Percentiles rank a stretch among this genome's conserved stretches.
phyloP scores from a whole-genome alignment of 192 early-diverging fungal species.

The Umbelopsis vinacea region DNA sequence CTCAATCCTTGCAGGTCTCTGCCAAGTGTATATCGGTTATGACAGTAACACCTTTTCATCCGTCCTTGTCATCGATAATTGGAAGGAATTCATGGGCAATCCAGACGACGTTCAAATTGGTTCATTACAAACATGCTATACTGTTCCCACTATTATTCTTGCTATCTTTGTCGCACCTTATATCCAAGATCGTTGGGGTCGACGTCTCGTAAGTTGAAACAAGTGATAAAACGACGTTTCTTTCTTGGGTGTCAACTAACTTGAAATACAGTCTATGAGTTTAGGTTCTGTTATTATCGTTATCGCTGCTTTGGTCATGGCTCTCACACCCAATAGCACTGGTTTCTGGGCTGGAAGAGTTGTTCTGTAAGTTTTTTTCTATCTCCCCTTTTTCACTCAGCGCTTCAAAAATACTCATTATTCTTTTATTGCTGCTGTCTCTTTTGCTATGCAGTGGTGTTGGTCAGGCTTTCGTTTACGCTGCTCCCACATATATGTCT shows the following conservation, averaged over 20 bases:
- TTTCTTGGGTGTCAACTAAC: neutral
- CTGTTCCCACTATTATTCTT: conserved; percentile 16
- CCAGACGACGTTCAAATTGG: neutral
- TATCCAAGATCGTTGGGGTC: conserved; percentile 16
- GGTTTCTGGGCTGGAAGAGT: conserved; percentile 20
- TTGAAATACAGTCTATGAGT: neutral
- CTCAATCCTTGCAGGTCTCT: conserved; percentile 12
- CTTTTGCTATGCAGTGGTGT: no score
- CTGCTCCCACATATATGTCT: conserved; percentile 46
- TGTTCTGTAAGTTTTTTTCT: conserved; percentile 3
- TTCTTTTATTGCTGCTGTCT: no score
- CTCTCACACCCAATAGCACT: neutral
- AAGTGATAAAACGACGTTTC: neutral
- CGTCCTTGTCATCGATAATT: neutral
- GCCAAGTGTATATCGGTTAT: conserved; percentile 22
- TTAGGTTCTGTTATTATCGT: conserved; percentile 10
- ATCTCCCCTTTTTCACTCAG: no score
- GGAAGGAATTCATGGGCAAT: neutral
- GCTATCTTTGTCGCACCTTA: conserved; percentile 15
- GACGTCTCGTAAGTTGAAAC: neutral
- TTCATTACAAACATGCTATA: conserved; percentile 13
- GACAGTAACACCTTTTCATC: conserved; percentile 3
- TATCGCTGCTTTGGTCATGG: conserved; percentile 20
- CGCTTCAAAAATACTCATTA: neutral
- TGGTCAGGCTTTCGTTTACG: conserved; percentile 23